Evolutionary conservation across 1,139 yeast genomes (phyloP), one percentile per base, ranked within the genome.

Genomic region (Williopsis jadinii): DNA sequence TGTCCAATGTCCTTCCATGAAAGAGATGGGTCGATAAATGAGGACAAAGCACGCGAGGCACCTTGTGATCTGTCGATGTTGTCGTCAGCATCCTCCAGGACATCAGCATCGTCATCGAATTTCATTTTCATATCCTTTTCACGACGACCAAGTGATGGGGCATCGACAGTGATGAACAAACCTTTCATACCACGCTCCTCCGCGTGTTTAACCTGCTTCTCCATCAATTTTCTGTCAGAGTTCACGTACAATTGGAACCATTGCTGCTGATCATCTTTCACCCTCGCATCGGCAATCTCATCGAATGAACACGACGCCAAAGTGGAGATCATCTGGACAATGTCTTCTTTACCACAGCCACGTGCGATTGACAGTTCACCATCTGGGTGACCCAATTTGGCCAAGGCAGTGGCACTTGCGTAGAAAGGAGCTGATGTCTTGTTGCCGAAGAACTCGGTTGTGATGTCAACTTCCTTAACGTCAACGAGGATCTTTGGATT

Each of bases 191-290:
- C 81, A 45, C 72, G 56, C 47, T 77, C 75, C 8, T 76, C 76
- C 14, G 40, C 81, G 49, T 63, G 66, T 42, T 74, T 55, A 9
- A 80, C 71, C 46, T 77, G 83, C 38, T 68, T 76, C 28, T 74
- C 76, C 3, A 75, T 80, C 37, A 84, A 64, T 11, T 71, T 68
- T 38, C 92, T 72, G 58, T 80, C 83, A 29, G 80, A 67, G 56
- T 86, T 86, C 41, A 88, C 95, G 55, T 90, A 90, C 41, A 90
- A 68, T 64, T 90, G 97, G 60, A 80, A 79, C 97, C 97, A 90
- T 59, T 86, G 94, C 8, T 58, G 48, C 55, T 61, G 86, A 61
- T 62, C 74, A 60, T 62, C 73, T 54, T 65, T 63, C 5, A 60
- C 58, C 15, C 84, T 78, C 14, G 76, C 77, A 41, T 70, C 77